Evolutionary conservation across 202 grass and related monocot species (phyloP).

Genomic region (Digitaria exilis): DNA sequence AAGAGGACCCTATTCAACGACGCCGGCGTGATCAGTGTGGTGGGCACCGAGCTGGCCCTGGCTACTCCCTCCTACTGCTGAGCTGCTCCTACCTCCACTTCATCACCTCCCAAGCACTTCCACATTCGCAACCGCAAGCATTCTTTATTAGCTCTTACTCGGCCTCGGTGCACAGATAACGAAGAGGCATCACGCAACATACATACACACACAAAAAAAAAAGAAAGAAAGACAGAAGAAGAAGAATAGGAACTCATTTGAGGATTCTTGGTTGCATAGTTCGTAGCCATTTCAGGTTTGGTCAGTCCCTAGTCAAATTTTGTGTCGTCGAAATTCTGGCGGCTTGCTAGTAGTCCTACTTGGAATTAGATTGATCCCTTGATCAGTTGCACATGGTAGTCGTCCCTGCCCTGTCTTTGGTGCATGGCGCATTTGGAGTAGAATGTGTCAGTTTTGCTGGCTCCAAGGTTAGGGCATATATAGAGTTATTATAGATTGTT

Average conservation of each 20-base stretch:
- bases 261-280: conserved; percentile 19
- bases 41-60: conserved; percentile 63
- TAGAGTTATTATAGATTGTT: neutral
- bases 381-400: neutral
- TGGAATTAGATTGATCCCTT: conserved; percentile 10
- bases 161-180: neutral
- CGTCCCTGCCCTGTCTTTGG: neutral
- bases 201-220: neutral
- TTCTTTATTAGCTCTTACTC: neutral
- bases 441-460: conserved; percentile 21
- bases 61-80: conserved; percentile 60
- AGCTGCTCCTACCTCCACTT: conserved; percentile 7
- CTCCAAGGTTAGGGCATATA: neutral
- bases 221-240: neutral
- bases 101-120: neutral
- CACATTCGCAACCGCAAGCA: neutral
- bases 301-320: conserved; percentile 14
- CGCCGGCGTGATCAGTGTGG: conserved; percentile 23
- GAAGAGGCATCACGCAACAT: neutral
- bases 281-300: conserved; percentile 25
- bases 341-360: neutral
- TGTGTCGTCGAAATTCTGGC: neutral
- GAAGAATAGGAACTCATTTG: neutral
- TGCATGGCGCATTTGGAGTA: conserved; percentile 1
- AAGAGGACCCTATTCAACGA: conserved; percentile 41